Base-by-base conservation (phyloP, 2,329 filamentous ascomycete species). In the Trichoderma sp. region DNA sequence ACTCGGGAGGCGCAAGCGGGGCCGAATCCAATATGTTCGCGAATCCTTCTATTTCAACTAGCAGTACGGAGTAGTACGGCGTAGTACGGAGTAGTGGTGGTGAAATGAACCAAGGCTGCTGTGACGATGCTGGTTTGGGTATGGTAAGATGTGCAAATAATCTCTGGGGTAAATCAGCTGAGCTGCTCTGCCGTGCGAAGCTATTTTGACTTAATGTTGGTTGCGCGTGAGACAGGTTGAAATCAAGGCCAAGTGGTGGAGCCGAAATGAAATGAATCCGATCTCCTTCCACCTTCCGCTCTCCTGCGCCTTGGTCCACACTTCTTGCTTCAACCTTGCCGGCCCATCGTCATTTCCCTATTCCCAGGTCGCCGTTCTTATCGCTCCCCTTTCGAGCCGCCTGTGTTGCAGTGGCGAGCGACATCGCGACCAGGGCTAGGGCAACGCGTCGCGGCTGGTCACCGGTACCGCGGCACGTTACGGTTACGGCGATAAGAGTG, bases 221-320 rank as follows among this genome's bases (percentile, higher is more conserved):
- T 56, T 39, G 63, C 19, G 37, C 35, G 42, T 57, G 63, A 53
- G 34, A 65, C 50, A 48, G 39, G 32, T 66, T 48, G 52, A 32
- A 52, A 45, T 29, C n/a, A n/a, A n/a, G 39, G 54, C 29, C 32
- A 17, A 15, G 10, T n/a, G 35, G 58, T 54, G 57, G 50, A 63
- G 50, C 65, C 65, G 37, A 67, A 67, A 56, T 63, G 54, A 67
- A 60, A 67, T 54, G 65, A 65, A 56, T 48, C 12, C 65, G 48
- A 56, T 54, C 50, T 48, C 50, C n/a, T 61, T 63, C 48, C 65
- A 37, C 65, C 57, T 67, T 48, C 65, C 65, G 15, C 22, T 37
- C 32, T 52, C n/a, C 58, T 61, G 63, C 63, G 52, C 63, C 50
- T 27, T 57, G 37, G 32, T 53, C 58, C 50, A 37, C 67, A 35